Evolutionary conservation across 768 basidiomycete species (phyloP), one percentile per base, ranked within the genome.

Genomic region (Ramaria sp.): DNA sequence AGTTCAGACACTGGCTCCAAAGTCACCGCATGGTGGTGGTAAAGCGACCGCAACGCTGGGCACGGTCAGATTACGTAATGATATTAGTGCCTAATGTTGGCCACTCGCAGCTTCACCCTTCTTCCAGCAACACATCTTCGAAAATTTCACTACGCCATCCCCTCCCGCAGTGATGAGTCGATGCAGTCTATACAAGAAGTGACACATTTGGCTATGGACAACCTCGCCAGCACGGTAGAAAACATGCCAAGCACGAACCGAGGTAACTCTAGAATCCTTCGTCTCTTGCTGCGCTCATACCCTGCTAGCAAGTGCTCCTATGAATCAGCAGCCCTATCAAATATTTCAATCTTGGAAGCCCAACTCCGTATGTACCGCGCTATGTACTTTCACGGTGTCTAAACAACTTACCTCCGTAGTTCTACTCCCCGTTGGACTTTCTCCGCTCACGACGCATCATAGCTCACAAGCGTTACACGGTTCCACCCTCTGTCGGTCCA

Each of bases 401-500:
- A 34, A 30, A 50, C 17, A 13, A 37, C 34, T 5, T 50, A 31
- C 48, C 24, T 60, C 53, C 37, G 61, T 60, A 51, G 65, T 41
- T 62, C 59, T 31, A 63, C 61, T 27, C 59, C 50, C 2, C 51
- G 54, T 11, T 62, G 51, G 48, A 34, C 51, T 48, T 52, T 57
- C 58, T 56, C 31, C 54, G 46, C 24, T 45, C 59, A 59, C 47
- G 48, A 19, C 27, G 60, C 63, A 24, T 60, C 20, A 30, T 50
- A 59, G 34, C 58, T 61, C 42, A 38, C 27, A 20, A 52, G 24
- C 43, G 43, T 33, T 13, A 60, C 30, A 56, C 51, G 1, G 71
- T 69, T 42, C 69, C 71, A 27, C 64, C 77, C 7, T 64, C 71
- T 13, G 76, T 86, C 13, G 86, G 80, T 41, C 88, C 85, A 33